Base-by-base conservation (phyloP, 2,329 filamentous ascomycete genomes). In the Ophiostoma piceae region DNA sequence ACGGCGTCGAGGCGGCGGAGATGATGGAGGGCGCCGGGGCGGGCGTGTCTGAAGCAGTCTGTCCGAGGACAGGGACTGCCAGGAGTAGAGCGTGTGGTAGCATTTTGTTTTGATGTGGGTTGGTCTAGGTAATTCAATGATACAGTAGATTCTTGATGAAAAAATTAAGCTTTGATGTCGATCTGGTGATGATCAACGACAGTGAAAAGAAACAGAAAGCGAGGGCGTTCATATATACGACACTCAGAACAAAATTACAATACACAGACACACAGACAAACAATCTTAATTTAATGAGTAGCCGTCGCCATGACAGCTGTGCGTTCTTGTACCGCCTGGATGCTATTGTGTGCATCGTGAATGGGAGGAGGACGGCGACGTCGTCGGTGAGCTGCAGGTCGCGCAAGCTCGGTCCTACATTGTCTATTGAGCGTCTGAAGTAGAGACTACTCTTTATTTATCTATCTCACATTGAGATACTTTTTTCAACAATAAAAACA, bases 281-380 rank as follows among this genome's bases (percentile, higher is more conserved):
- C 51, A 22, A 54, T 9, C n/a, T 9, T 12, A 22, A 26, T 22
- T 29, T 29, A 29, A 29, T 12, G 4, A 29, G 8, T 11, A 22
- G n/a, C n/a, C 57, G 26, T 62, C 57, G 57, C 35, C 32, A 39
- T 64, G 32, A 39, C 35, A 39, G 32, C 62, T 65, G 32, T 22
- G 16, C 62, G 4, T 9, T 64, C 29, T 65, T 65, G 62, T 65
- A 16, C 3, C 1, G 60, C 60, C 60, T n/a, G n/a, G 60, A 35
- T 65, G 32, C 35, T 65, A 65, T 65, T 65, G 62, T 65, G 60
- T 65, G 62, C 62, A 41, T 65, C 35, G 35, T 65, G 62, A 65
- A 65, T 65, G 32, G 29, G 57, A 62, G 57, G 26, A 64, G 16
- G 60, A 65, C 19, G 35, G 19, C 35, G 62, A 39, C 62, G 29